Percentiles rank a stretch among this genome's conserved stretches.
These are phyloP conservation scores for Phytophthora quininea DNA, from an alignment of 352 stramenopile genomes.

Conservation along the genomic window DNA sequence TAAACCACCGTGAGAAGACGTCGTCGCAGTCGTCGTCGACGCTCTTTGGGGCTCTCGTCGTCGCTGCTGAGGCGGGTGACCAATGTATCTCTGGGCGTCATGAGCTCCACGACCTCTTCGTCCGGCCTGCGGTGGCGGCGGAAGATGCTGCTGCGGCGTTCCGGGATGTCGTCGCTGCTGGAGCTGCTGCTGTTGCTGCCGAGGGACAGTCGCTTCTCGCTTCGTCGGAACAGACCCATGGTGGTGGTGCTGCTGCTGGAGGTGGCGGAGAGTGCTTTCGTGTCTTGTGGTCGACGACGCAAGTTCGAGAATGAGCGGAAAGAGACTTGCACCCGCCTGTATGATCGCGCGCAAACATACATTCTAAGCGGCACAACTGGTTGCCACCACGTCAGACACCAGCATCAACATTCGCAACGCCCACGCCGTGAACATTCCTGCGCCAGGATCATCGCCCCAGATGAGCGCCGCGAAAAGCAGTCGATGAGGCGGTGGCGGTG, in stretches of 20 bases:
- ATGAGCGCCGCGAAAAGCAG: too few relatives aligned
- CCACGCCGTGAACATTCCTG: too few relatives aligned
- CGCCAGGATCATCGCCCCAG: too few relatives aligned
- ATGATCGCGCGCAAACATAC: too few relatives aligned
- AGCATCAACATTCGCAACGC: too few relatives aligned
- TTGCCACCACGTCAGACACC: too few relatives aligned
- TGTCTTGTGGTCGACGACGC: slow-evolving; percentile 14
- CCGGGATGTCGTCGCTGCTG: slow-evolving; percentile 25
- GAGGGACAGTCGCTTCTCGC: slow-evolving; percentile 22
- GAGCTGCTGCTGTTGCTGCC: slow-evolving; percentile 19
- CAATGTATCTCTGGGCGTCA: slow-evolving; percentile 46
- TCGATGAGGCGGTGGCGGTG: too few relatives aligned
- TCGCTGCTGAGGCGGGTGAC: slow-evolving; percentile 36
- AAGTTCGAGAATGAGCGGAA: slow-evolving; percentile 28
- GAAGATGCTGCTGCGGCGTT: slow-evolving; percentile 38
- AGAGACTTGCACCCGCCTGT: too few relatives aligned
- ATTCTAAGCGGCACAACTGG: too few relatives aligned
- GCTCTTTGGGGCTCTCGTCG: slow-evolving; percentile 22
- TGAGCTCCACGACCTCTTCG: slow-evolving; percentile 37
- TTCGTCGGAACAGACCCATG: slow-evolving; percentile 47
- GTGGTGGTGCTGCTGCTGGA: background rate
- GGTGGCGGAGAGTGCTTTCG: background rate
- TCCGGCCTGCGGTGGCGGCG: slow-evolving; percentile 24
- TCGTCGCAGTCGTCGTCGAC: slow-evolving; percentile 27
- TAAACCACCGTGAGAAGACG: slow-evolving; percentile 9